A percentile compares a stretch with the other conserved stretches of the same genome.
Evolutionary conservation across 805 yeast genomes (phyloP).

Genomic region (Saturnispora gosingensis): DNA sequence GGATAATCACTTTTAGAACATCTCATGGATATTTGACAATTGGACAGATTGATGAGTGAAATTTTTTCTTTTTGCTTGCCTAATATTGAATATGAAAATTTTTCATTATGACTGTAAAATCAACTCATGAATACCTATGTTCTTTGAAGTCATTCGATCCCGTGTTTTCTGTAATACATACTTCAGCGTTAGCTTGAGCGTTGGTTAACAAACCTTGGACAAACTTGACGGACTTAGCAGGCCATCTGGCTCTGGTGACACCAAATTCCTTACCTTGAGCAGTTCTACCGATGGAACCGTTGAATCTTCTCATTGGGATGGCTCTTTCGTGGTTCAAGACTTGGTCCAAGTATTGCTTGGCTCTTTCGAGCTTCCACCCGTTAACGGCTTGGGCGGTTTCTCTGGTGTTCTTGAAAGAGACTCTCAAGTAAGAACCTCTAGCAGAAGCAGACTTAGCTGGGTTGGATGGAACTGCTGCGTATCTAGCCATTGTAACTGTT

Average conservation of each 20-base stretch:
- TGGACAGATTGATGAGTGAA: too few relatives aligned
- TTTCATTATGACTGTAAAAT: not conserved
- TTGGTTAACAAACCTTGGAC: conserved; percentile 89
- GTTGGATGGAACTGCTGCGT: conserved; percentile 98
- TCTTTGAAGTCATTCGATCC: not conserved
- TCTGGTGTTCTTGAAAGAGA: conserved; percentile 99
- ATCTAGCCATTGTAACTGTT: conserved; percentile 76
- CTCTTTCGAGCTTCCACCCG: conserved; percentile 97
- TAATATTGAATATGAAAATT: not conserved
- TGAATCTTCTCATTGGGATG: conserved; percentile 98
- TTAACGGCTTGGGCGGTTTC: conserved; percentile 97
- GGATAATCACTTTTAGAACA: too few relatives aligned
- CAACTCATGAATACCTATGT: not conserved
- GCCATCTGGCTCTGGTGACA: conserved; percentile 99
- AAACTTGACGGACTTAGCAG: conserved; percentile 95
- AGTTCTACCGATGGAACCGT: conserved; percentile 95
- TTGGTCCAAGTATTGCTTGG: conserved; percentile 90
- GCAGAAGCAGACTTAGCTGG: conserved; percentile 99
- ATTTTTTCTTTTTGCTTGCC: too few relatives aligned
- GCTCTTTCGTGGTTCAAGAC: conserved; percentile 98
- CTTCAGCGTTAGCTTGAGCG: conserved; percentile 98
- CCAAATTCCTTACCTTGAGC: conserved; percentile 99
- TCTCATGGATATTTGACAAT: too few relatives aligned
- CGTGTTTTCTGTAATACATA: conserved; percentile 25
- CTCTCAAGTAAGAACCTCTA: conserved; percentile 99